phyloP scores from a whole-genome alignment of 306 rosid species.

The Inga laurina region DNA sequence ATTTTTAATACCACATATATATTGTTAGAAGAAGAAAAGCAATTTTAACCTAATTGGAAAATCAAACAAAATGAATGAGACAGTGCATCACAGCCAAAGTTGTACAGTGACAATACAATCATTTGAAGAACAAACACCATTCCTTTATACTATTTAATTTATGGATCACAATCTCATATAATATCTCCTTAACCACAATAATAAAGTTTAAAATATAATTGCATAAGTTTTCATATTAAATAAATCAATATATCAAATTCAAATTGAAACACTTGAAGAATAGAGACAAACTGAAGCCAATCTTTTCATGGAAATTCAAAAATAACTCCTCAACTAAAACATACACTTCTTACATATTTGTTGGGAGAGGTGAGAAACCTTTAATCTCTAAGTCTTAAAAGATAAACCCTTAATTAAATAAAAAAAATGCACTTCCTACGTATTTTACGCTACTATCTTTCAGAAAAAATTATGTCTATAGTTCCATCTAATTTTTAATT shows the following conservation, averaged over 20 bases:
- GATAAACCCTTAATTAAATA: too few species aligned
- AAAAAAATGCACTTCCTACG: too few species aligned
- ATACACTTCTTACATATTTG: accelerated
- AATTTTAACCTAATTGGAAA: not conserved
- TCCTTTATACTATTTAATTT: not conserved
- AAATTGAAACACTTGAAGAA: too few species aligned
- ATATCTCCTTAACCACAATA: not conserved
- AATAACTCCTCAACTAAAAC: too few species aligned
- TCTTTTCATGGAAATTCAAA: not conserved
- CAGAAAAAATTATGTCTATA: too few species aligned
- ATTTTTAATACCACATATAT: not conserved
- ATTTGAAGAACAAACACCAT: conserved; percentile 23
- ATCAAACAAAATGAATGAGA: not conserved
- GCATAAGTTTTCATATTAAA: too few species aligned
- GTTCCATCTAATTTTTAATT: too few species aligned
- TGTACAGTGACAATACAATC: conserved; percentile 18
- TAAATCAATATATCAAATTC: too few species aligned
- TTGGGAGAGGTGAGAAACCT: too few species aligned
- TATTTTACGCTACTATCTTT: too few species aligned
- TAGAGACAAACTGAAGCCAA: not conserved
- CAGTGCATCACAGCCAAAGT: conserved; percentile 1
- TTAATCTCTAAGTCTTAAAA: accelerated
- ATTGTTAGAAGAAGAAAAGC: not conserved
- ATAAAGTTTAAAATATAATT: not conserved
- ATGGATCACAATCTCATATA: conserved; percentile 2